Evolutionary conservation across 2,329 filamentous ascomycete species (phyloP).

Genomic region (Fusarium oxysporum): DNA sequence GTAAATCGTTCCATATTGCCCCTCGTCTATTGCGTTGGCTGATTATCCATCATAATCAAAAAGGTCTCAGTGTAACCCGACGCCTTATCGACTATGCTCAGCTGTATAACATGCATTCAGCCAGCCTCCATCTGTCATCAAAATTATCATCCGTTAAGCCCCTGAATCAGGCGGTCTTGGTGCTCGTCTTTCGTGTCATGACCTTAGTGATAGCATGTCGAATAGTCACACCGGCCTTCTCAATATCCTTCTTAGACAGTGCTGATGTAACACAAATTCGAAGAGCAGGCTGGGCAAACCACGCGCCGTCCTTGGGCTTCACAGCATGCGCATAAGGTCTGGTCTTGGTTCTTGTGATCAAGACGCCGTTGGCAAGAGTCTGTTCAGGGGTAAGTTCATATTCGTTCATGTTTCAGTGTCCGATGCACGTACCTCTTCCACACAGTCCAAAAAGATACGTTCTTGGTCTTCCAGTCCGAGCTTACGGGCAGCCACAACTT

Average conservation of each 20-base stretch:
- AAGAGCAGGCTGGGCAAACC: conserved; percentile 80
- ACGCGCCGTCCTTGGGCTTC: conserved; percentile 75
- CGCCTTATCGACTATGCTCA: background rate
- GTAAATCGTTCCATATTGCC: conserved; percentile 19
- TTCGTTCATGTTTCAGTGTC: background rate
- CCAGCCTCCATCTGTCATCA: background rate
- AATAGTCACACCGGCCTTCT: conserved; percentile 90
- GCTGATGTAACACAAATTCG: conserved; percentile 93
- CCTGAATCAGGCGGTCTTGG: conserved; percentile 42
- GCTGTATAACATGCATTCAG: background rate
- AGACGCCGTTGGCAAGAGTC: conserved; percentile 86
- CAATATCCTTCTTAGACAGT: conserved; percentile 91
- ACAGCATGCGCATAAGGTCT: conserved; percentile 74
- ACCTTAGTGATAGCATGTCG: conserved; percentile 95
- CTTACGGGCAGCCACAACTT: conserved; percentile 78
- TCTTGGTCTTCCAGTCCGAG: conserved; percentile 83
- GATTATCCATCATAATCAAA: background rate
- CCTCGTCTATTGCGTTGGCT: conserved; percentile 13
- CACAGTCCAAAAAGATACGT: conserved; percentile 84
- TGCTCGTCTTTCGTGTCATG: conserved; percentile 73
- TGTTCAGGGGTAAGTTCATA: conserved; percentile 52
- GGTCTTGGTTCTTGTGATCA: conserved; percentile 88
- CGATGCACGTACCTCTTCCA: conserved; percentile 84
- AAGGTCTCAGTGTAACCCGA: conserved; percentile 10
- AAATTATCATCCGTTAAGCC: background rate